These are phyloP conservation scores for Jamesozyma piceae DNA, from an alignment of 805 yeast species.

Conservation along the genomic window DNA sequence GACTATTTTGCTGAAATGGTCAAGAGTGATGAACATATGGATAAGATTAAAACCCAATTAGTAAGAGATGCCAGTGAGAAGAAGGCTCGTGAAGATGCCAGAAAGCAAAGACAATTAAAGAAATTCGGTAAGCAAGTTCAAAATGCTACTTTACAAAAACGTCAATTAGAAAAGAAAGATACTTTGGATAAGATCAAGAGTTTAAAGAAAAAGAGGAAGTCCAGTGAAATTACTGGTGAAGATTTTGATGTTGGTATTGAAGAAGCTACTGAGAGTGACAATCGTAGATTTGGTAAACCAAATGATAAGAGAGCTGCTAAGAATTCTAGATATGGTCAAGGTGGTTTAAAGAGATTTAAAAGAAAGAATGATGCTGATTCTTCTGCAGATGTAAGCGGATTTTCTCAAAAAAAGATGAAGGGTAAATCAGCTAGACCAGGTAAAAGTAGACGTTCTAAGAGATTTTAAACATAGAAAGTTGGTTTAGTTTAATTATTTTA, in stretches of 20 bases:
- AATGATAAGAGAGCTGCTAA: constrained; percentile 62
- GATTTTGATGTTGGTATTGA: constrained; percentile 84
- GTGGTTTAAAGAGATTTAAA: constrained; percentile 68
- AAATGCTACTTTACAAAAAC: constrained; percentile 82
- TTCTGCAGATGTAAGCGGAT: constrained; percentile 55
- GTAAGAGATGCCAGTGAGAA: constrained; percentile 72
- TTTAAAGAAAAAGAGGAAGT: constrained; percentile 80
- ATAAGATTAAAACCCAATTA: constrained; percentile 72
- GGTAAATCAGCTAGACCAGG: constrained; percentile 44
- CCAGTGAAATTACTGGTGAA: constrained; percentile 47
- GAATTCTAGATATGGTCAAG: constrained; percentile 63
- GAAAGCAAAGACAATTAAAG: constrained; percentile 88
- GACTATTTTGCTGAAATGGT: constrained; percentile 99
- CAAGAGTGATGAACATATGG: constrained; percentile 97
- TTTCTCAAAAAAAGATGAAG: constrained; percentile 46
- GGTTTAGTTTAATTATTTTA: no score
- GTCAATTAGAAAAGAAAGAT: constrained; percentile 87
- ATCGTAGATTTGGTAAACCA: constrained; percentile 30
- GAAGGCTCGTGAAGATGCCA: constrained; percentile 87
- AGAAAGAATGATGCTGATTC: constrained; percentile 67
- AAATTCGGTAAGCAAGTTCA: constrained; percentile 97
- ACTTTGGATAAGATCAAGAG: constrained; percentile 82
- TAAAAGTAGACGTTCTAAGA: constrained; percentile 40
- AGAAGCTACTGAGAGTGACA: constrained; percentile 44
- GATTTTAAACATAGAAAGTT: constrained; percentile 11